A percentile compares a stretch with the other conserved stretches of the same genome.
These are phyloP conservation scores for Oxyria digyna DNA, from an alignment of 148 eudicot genomes.

Conservation along the genomic window DNA sequence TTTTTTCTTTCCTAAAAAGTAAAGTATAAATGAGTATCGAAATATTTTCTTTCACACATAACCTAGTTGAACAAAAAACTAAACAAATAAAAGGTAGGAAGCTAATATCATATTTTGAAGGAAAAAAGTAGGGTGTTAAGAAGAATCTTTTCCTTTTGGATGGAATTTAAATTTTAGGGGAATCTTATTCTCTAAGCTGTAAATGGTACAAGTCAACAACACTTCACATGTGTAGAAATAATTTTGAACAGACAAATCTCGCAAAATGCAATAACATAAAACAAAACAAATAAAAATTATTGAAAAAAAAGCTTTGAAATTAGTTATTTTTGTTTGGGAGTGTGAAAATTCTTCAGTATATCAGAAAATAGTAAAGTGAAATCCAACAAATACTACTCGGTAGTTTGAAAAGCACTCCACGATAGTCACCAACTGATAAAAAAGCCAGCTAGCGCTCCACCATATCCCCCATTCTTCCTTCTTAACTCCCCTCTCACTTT, in stretches of 20 bases:
- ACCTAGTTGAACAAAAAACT: too few relatives aligned
- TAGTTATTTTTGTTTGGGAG: too few relatives aligned
- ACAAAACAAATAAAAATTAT: background rate
- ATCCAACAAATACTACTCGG: too few relatives aligned
- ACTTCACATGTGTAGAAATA: background rate
- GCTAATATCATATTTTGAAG: too few relatives aligned
- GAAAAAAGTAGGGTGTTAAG: background rate
- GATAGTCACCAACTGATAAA: background rate
- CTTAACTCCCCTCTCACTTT: background rate
- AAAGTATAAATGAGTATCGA: too few relatives aligned
- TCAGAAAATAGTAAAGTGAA: too few relatives aligned
- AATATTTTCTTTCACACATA: too few relatives aligned
- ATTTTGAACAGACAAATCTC: background rate
- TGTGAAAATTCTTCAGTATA: background rate
- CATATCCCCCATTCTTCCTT: background rate
- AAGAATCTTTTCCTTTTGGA: background rate
- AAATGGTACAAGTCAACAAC: background rate
- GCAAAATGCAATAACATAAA: background rate
- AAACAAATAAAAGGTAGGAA: too few relatives aligned
- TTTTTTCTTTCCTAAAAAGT: too few relatives aligned
- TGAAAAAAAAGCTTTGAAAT: too few relatives aligned
- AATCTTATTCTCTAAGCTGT: background rate
- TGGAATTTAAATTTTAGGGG: background rate
- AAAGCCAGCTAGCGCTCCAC: constrained; percentile 13
- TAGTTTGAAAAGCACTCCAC: constrained; percentile 7